These are phyloP conservation scores for Parafenestella ontariensis DNA, from an alignment of 2,329 filamentous ascomycete genomes.

Conservation along the genomic window DNA sequence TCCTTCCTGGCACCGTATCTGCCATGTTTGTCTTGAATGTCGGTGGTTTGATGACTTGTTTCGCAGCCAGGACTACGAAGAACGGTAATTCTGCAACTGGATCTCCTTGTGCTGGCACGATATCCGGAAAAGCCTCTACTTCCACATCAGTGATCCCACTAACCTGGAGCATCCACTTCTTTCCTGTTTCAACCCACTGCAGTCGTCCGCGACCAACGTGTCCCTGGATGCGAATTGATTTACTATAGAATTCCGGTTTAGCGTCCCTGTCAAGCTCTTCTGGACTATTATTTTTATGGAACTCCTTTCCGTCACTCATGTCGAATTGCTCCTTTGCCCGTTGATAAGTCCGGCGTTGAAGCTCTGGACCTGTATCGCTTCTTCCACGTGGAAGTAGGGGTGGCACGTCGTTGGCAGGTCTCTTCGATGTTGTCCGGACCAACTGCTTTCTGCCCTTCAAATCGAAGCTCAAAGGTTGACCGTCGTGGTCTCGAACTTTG, in stretches of 20 bases:
- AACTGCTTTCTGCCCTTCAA: conserved; percentile 8
- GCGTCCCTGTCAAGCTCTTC: conserved; percentile 9
- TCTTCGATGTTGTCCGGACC: background rate
- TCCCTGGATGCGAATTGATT: conserved; percentile 24
- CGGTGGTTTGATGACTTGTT: conserved; percentile 9
- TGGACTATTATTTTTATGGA: background rate
- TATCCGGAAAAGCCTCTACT: conserved; percentile 26
- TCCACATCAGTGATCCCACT: background rate
- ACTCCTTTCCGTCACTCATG: background rate
- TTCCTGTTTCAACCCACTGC: background rate
- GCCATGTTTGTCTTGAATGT: background rate
- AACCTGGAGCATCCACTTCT: background rate
- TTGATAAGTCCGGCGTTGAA: conserved; percentile 5
- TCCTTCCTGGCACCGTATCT: too few species aligned
- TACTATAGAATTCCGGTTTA: conserved; percentile 18
- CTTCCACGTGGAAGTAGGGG: conserved; percentile 8
- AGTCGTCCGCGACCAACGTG: conserved; percentile 18
- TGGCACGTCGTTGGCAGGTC: background rate
- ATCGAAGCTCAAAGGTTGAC: conserved; percentile 15
- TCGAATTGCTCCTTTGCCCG: background rate
- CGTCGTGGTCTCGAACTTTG: conserved; percentile 22
- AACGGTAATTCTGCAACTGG: conserved; percentile 4
- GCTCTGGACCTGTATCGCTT: conserved; percentile 19
- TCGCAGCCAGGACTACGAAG: conserved; percentile 26
- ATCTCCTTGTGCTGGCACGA: conserved; percentile 8